These are phyloP conservation scores for Fraxinus xanthoxyloides DNA, from an alignment of 305 asterid genomes.

Conservation along the genomic window DNA sequence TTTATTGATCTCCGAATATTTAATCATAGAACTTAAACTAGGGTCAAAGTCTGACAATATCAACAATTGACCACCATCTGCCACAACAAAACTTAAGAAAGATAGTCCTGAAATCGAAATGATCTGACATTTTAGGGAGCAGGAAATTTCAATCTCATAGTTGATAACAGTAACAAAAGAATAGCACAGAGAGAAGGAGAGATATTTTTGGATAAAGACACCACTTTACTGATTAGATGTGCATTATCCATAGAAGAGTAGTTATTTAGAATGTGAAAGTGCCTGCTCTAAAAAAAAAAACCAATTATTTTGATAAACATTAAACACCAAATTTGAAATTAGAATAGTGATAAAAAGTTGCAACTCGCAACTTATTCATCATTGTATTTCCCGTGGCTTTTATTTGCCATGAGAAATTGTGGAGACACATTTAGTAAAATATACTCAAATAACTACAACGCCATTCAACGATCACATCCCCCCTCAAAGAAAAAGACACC, in stretches of 20 bases:
- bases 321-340: not conserved
- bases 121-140: not conserved
- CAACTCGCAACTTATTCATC: not conserved
- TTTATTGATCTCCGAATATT: not conserved
- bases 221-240: not conserved
- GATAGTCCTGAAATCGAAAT: not conserved
- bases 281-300: not conserved
- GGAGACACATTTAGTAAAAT: not conserved
- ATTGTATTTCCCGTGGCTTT: not conserved
- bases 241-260: not conserved
- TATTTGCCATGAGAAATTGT: not conserved
- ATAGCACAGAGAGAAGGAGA: not conserved
- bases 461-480: constrained; percentile 6
- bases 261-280: not conserved
- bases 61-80: not conserved
- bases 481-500: not conserved
- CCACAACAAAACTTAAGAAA: not conserved
- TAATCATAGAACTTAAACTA: not conserved
- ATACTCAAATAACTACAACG: not conserved
- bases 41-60: not conserved
- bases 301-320: not conserved
- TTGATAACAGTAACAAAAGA: not conserved
- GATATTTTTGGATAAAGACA: not conserved
- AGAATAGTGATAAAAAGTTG: not conserved
- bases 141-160: not conserved